phyloP scores from a whole-genome alignment of 2,329 filamentous ascomycete species.

The Fusarium hostae region DNA sequence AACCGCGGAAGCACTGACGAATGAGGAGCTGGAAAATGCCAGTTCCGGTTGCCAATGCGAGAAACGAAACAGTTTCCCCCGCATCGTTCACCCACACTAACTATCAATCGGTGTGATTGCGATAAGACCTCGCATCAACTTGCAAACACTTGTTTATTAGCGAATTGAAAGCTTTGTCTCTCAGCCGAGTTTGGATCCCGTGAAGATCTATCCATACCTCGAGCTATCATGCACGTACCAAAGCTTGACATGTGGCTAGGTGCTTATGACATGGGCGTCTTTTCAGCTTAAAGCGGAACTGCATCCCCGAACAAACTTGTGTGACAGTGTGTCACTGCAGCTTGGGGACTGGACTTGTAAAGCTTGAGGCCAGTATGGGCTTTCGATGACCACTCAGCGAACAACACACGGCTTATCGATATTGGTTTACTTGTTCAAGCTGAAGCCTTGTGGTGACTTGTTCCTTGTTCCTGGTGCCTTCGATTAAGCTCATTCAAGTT shows the following conservation, averaged over 20 bases:
- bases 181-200: constrained; percentile 8
- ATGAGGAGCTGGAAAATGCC: constrained; percentile 22
- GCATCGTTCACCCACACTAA: constrained; percentile 30
- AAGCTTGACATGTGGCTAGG: constrained; percentile 5
- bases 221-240: constrained; percentile 13
- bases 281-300: constrained; percentile 24
- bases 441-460: constrained; percentile 18
- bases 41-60: constrained; percentile 4
- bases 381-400: constrained; percentile 32
- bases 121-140: constrained; percentile 13
- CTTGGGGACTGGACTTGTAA: constrained; percentile 22
- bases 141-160: background rate
- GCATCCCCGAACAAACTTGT: constrained; percentile 22
- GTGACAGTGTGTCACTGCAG: constrained; percentile 39
- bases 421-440: constrained; percentile 27
- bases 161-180: constrained; percentile 2
- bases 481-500: constrained; percentile 4
- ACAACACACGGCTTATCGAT: constrained; percentile 42
- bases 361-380: constrained; percentile 1
- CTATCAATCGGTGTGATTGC: constrained; percentile 28
- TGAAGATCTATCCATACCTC: constrained; percentile 4
- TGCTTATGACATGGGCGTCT: constrained; percentile 18
- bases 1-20: constrained; percentile 17
- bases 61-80: constrained; percentile 29
- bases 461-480: constrained; percentile 34